Base-by-base conservation (phyloP, 129 eudicot genomes). In the Helichrysum umbraculigerum region DNA sequence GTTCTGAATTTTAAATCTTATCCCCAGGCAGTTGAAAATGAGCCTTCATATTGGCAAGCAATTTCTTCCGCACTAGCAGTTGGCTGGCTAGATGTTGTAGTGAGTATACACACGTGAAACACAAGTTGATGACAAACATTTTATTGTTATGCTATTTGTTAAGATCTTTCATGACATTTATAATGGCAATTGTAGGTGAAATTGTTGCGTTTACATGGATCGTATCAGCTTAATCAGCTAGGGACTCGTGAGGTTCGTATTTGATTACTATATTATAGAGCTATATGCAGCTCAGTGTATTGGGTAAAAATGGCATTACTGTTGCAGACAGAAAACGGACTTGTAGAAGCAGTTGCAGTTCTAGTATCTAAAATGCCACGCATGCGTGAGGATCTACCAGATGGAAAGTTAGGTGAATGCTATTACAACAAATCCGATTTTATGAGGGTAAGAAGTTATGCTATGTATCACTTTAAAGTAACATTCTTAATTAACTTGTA, bases 1-100 rank as follows among this genome's bases (percentile, higher is more conserved):
- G 0, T 58, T 39, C 22, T 51, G 68, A 61, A 76, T 25, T 66
- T 57, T 63, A 57, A 57, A 71, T 25, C 51, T 61, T 47, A 28
- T 57, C 17, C 65, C 52, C 83, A 93, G 96, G 92, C 72, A 67
- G 88, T 95, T 86, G 99, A 95, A 81, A 87, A 89, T 52, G 89
- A 91, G 82, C 81, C 81, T 77, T 78, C 79, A 47, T 95, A 95
- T 77, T 95, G 99, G 99, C 89, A 95, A 78, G 87, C 89, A 75
- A 79, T 95, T 79, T 87, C 91, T 16, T 91, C 97, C 25, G 97
- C 99, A 22, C 85, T 95, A 71, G 92, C 97, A 34, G 86, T 95
- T 82, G 99, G 99, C 66, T 95, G 99, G 99, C 86, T 95, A 62
- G 99, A 91, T 50, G 72, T 85, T 84, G 97, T 78, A 87, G 99